Evolutionary conservation across 2,329 filamentous ascomycete genomes (phyloP), one percentile per base, ranked within the genome.

Genomic region (Diplodia scrobiculata): DNA sequence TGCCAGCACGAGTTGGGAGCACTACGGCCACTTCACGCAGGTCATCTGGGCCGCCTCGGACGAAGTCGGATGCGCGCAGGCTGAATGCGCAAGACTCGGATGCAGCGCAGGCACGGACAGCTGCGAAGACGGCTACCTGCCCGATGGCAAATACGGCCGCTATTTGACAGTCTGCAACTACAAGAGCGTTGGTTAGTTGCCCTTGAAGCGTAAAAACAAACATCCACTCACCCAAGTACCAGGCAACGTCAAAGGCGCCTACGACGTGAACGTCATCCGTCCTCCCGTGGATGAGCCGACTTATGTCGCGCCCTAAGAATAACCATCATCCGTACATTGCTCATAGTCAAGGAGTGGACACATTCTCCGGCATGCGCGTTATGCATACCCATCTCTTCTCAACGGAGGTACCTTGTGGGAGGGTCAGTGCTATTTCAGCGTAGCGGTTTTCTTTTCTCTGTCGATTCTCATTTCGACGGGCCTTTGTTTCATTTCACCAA

Each of bases 21-120:
- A 13, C 25, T 62, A 62, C 45, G 29, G 41, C n/a, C 58, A 62
- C 45, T 62, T 62, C 45, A 62, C 58, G 4, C 58, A 62, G n/a
- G 25, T 62, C 14, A 50, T 62, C 58, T 62, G 58, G 58, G 29
- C 25, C 11, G 25, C 27, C 10, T 50, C 58, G 25, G 21, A 27
- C 17, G 5, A 36, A 5, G 27, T 62, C n/a, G 58, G 58, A 34
- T 62, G 58, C 13, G 58, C 41, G 3, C 27, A 21, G 14, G n/a
- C 4, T n/a, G 11, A 21, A 3, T 62, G 58, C 25, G 13, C 27
- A 9, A 25, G 14, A 25, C 10, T 59, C 54, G n/a, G 25, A 11
- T 60, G 55, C 55, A 6, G 10, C 17, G 4, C 27, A 1, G 11
- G 21, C 10, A 17, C 10, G 10, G 11, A 36, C 3, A n/a, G 10